These are phyloP conservation scores for Arabidopsis hybrid DNA, from an alignment of 441 rosid genomes.

Conservation along the genomic window DNA sequence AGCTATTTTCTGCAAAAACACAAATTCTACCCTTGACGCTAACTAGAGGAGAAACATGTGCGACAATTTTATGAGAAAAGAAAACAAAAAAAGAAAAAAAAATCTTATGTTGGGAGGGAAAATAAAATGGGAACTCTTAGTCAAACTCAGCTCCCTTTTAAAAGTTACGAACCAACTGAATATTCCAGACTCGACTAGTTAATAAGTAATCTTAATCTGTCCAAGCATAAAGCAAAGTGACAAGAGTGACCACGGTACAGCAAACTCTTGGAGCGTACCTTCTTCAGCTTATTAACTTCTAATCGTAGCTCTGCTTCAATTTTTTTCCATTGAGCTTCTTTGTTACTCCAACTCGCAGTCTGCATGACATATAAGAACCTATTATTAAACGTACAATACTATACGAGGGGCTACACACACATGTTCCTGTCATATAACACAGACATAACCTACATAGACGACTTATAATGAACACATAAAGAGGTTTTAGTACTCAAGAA, in stretches of 20 bases:
- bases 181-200: neutral
- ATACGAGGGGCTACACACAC: neutral
- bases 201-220: neutral
- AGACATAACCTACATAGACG: neutral
- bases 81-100: neutral
- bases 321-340: constrained; percentile 62
- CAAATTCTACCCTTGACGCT: constrained; percentile 1
- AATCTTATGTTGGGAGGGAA: neutral
- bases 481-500: neutral
- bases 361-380: constrained; percentile 37
- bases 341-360: constrained; percentile 54
- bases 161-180: neutral
- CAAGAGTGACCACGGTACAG: constrained; percentile 8
- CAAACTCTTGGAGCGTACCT: constrained; percentile 48
- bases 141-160: neutral
- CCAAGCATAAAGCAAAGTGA: constrained; percentile 6
- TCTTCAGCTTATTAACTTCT: constrained; percentile 51
- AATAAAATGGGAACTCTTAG: neutral
- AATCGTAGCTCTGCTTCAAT: constrained; percentile 51
- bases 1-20: constrained; percentile 42
- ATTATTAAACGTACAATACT: neutral
- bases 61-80: neutral
- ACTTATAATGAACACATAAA: neutral
- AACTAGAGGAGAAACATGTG: constrained; percentile 8
- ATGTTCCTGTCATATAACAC: constrained; percentile 8